phyloP scores from a whole-genome alignment of 345 rosid genomes.

The Salix caprea region DNA sequence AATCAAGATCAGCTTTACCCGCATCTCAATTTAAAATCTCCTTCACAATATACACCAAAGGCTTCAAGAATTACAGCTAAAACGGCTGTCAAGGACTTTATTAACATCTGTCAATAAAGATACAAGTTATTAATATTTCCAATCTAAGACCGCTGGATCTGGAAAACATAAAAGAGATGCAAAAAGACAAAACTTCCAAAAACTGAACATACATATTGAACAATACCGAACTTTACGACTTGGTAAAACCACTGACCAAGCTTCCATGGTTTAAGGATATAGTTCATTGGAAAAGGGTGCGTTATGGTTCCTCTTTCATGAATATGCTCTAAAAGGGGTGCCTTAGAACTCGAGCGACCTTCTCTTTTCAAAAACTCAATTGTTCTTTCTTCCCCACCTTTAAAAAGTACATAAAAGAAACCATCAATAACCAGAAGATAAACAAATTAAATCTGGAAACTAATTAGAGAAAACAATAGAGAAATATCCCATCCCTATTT shows the following conservation, averaged over 20 bases:
- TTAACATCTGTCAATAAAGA: conserved; percentile 71
- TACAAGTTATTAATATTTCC: conserved; percentile 7
- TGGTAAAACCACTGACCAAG: conserved; percentile 95
- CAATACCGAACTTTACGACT: conserved; percentile 94
- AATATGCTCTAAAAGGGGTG: conserved; percentile 59
- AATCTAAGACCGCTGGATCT: conserved; percentile 11
- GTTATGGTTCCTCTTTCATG: conserved; percentile 57
- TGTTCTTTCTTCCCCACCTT: conserved; percentile 93
- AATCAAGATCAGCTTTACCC: conserved; percentile 60
- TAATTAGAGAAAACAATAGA: neutral
- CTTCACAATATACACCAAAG: conserved; percentile 85
- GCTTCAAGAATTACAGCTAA: conserved; percentile 91
- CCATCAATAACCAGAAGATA: conserved; percentile 6
- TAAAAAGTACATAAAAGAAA: conserved; percentile 9
- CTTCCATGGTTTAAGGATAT: conserved; percentile 74
- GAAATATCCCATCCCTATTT: neutral
- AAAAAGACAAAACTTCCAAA: conserved; percentile 15
- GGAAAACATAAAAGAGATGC: neutral
- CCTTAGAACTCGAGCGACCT: conserved; percentile 56
- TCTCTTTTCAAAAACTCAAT: conserved; percentile 88
- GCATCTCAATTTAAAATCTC: conserved; percentile 83
- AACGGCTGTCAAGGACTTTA: conserved; percentile 74
- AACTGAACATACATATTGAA: conserved; percentile 84
- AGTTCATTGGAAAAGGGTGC: conserved; percentile 93
- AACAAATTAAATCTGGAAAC: neutral